A percentile compares a stretch with the other conserved stretches of the same genome.
Conservation (phyloP, 129 eudicot genomes). For the Helianthus tuberosus region DNA sequence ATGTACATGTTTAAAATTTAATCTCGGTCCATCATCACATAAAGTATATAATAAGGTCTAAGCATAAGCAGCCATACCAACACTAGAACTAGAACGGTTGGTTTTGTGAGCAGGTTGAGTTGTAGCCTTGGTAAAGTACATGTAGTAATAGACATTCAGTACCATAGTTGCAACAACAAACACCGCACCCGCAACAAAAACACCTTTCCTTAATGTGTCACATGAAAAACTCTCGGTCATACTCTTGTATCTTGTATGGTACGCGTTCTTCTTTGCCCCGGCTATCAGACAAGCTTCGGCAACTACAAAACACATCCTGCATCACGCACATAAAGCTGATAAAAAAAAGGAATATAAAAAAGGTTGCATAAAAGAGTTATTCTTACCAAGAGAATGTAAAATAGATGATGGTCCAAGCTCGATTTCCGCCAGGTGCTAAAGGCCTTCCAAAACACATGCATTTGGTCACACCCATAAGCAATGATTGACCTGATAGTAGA, state of each 20-base stretch:
- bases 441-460: conserved; percentile 99
- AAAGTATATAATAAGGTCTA: conserved; percentile 32
- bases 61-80: conserved; percentile 80
- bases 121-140: conserved; percentile 92
- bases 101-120: conserved; percentile 63
- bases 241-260: conserved; percentile 81
- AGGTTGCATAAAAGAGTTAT: neutral
- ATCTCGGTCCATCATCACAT: neutral
- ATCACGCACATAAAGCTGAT: conserved; percentile 5
- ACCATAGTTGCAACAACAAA: conserved; percentile 86
- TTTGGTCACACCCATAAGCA: conserved; percentile 90
- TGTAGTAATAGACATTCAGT: conserved; percentile 79
- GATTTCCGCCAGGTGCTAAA: conserved; percentile 79
- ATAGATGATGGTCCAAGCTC: conserved; percentile 96
- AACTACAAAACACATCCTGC: conserved; percentile 82
- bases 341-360: neutral
- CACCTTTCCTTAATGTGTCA: conserved; percentile 83
- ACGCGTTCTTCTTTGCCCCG: conserved; percentile 90
- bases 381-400: conserved; percentile 76
- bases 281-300: conserved; percentile 92
- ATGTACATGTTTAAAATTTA: conserved; percentile 24
- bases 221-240: conserved; percentile 86
- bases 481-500: conserved; percentile 85
- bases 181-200: conserved; percentile 95
- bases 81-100: conserved; percentile 58